Base-by-base conservation (phyloP, 495 filamentous ascomycete genomes). In the Rostrohypoxylon terebratum region DNA sequence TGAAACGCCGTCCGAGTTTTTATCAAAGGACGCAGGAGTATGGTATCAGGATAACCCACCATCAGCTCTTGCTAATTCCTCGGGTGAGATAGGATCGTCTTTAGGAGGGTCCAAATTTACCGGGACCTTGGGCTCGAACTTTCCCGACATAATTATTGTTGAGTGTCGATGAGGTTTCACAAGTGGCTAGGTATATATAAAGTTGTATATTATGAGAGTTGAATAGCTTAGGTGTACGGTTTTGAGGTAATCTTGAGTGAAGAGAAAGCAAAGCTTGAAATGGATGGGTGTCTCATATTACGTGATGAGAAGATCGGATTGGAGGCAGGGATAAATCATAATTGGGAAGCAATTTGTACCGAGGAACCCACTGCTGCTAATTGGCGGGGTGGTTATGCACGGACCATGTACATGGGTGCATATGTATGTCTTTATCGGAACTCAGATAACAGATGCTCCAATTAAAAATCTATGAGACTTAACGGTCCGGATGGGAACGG, bases 71-170 rank as follows among this genome's bases (percentile, higher is more conserved):
- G 89, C 86, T 66, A 99, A 83, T 60, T 93, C 89, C 60, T 94
- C 92, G 0, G 81, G 59, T 42, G 87, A 88, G 69, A 98, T 97
- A 9, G 86, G 88, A 76, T 98, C 95, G 71, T 94, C 88, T 82
- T 95, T 97, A 20, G 96, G 96, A 47, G 94, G 93, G 58, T 90
- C 85, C 53, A 99, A 89, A 71, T 90, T 80, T 60, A 97, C 91
- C 16, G 94, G 90, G 10, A 86, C 83, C 81, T 97, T 98, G 66
- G 96, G 96, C 67, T 90, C 89, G 77, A 98, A 98, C 62, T 89
- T 92, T 72, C 88, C 90, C 16, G 87, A 78, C 85, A 90, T 28
- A 5, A 28, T 28, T 1, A 28, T 89, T 53, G 25, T 65, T 36
- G 28, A 18, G 31, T 18, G 14, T 9, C 28, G 11, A n/a, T 42